Conservation (phyloP, 2,329 filamentous ascomycete genomes). For the Annulohypoxylon truncatum region DNA sequence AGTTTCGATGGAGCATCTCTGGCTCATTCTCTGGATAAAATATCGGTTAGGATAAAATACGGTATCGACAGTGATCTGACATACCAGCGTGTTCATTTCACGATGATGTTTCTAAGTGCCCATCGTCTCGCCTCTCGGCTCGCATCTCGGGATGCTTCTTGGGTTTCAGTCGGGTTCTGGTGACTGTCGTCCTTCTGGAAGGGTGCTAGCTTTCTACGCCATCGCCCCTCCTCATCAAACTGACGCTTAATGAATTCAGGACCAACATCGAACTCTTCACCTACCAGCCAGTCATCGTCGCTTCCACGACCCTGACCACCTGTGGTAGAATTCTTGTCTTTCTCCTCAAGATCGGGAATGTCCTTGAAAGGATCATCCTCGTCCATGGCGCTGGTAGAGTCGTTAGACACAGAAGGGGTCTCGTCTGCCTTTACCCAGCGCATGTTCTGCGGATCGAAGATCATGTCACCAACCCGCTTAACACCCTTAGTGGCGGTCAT, state of each 20-base stretch:
- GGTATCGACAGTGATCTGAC: slow-evolving; percentile 7
- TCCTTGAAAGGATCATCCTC: slow-evolving; percentile 95
- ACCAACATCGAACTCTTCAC: slow-evolving; percentile 97
- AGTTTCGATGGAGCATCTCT: slow-evolving; percentile 74
- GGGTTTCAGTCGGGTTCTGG: background rate
- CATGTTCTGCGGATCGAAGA: slow-evolving; percentile 97
- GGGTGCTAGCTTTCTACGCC: slow-evolving; percentile 86
- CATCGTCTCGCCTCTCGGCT: slow-evolving; percentile 78
- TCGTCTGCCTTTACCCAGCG: slow-evolving; percentile 88
- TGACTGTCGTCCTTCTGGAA: slow-evolving; percentile 63
- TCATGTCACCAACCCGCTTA: slow-evolving; percentile 97
- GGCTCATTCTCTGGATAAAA: slow-evolving; percentile 68
- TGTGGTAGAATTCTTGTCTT: slow-evolving; percentile 61
- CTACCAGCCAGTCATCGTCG: slow-evolving; percentile 85
- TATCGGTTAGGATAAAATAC: slow-evolving; percentile 6
- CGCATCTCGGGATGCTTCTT: slow-evolving; percentile 55
- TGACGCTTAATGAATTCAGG: slow-evolving; percentile 92
- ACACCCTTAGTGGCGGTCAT: slow-evolving; percentile 86
- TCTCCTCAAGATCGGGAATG: slow-evolving; percentile 90
- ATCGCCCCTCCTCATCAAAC: slow-evolving; percentile 89
- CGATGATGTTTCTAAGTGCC: slow-evolving; percentile 74
- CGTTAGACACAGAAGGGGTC: slow-evolving; percentile 62
- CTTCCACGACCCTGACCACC: slow-evolving; percentile 64
- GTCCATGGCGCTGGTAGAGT: slow-evolving; percentile 75
- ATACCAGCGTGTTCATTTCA: slow-evolving; percentile 44